Evolutionary conservation across 2,329 filamentous ascomycete genomes (phyloP).

Genomic region (Sclerotinia nivalis): DNA sequence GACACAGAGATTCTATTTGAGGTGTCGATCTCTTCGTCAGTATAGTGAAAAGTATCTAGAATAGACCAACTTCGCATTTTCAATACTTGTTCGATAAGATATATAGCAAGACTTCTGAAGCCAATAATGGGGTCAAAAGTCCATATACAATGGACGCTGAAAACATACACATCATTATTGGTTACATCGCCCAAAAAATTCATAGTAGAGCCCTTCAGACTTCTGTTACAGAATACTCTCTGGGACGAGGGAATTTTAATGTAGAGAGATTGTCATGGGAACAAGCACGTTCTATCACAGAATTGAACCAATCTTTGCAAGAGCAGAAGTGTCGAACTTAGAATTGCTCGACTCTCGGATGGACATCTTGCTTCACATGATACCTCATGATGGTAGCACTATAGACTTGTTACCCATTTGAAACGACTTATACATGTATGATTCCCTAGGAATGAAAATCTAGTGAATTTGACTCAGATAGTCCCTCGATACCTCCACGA

Average conservation of each 20-base stretch:
- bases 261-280: too few species aligned
- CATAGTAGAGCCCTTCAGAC: not conserved
- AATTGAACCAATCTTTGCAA: not conserved
- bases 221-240: not conserved
- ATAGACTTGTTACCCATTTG: not conserved
- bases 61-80: not conserved
- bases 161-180: not conserved
- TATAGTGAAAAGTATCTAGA: not conserved
- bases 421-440: not conserved
- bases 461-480: not conserved
- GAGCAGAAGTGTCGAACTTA: not conserved
- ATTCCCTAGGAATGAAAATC: not conserved
- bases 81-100: not conserved
- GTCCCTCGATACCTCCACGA: not conserved
- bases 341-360: not conserved
- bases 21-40: not conserved
- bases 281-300: not conserved
- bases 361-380: not conserved
- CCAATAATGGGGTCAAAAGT: not conserved
- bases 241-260: not conserved
- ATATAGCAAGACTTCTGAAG: constrained; percentile 1
- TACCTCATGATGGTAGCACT: not conserved
- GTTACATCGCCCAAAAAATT: not conserved
- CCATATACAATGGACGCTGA: not conserved
- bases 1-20: not conserved